Conservation (phyloP, 805 yeast species). For the Starmerella apicola region DNA sequence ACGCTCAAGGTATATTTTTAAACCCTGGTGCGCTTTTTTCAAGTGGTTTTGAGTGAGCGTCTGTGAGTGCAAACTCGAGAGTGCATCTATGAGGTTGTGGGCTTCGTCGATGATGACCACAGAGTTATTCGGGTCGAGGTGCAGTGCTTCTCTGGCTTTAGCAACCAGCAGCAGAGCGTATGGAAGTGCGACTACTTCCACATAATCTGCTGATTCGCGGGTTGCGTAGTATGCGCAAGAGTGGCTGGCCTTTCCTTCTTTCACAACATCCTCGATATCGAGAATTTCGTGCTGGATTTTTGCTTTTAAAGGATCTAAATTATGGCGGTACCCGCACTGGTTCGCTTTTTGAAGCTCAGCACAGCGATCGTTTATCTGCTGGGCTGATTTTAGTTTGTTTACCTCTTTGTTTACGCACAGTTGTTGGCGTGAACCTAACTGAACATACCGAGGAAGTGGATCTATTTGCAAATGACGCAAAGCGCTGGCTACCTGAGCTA, state of each 20-base stretch:
- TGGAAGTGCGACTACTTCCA: slow-evolving; percentile 76
- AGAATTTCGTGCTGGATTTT: slow-evolving; percentile 45
- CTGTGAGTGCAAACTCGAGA: slow-evolving; percentile 56
- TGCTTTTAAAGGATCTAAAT: slow-evolving; percentile 25
- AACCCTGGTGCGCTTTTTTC: slow-evolving; percentile 32
- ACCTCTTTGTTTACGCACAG: slow-evolving; percentile 65
- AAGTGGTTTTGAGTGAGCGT: slow-evolving; percentile 42
- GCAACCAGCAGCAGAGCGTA: slow-evolving; percentile 64
- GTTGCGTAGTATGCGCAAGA: slow-evolving; percentile 78
- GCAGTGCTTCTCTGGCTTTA: slow-evolving; percentile 45
- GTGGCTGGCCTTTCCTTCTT: slow-evolving; percentile 42
- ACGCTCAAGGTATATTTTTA: slow-evolving; percentile 44
- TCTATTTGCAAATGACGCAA: slow-evolving; percentile 50
- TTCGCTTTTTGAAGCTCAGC: slow-evolving; percentile 46
- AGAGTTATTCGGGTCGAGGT: slow-evolving; percentile 46
- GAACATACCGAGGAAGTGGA: slow-evolving; percentile 51
- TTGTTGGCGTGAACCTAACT: slow-evolving; percentile 77
- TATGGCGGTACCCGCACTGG: slow-evolving; percentile 35
- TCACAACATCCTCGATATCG: slow-evolving; percentile 69
- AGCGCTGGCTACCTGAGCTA: slow-evolving; percentile 68
- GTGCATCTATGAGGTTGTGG: slow-evolving; percentile 71
- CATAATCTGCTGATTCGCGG: slow-evolving; percentile 40
- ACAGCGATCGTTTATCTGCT: slow-evolving; percentile 69
- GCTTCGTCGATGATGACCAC: slow-evolving; percentile 85
- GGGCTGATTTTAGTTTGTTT: slow-evolving; percentile 34